phyloP scores from a whole-genome alignment of 129 eudicot species.

The Daucus carota region DNA sequence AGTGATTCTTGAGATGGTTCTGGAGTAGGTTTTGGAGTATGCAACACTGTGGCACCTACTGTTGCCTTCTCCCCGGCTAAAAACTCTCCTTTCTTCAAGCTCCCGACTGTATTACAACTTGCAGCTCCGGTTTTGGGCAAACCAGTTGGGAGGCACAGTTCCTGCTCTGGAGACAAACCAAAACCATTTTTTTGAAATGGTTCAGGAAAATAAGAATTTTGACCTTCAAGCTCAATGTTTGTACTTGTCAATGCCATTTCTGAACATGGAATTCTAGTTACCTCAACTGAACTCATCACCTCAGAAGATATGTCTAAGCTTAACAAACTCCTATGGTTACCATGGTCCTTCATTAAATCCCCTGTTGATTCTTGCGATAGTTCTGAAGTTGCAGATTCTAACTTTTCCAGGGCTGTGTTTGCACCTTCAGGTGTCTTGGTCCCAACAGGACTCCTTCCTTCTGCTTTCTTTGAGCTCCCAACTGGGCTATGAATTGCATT shows the following conservation, averaged over 20 bases:
- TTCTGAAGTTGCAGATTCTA: constrained; percentile 15
- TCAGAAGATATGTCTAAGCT: not conserved
- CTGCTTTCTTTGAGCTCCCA: constrained; percentile 29
- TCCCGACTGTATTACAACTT: constrained; percentile 4
- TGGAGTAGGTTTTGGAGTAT: constrained; percentile 19
- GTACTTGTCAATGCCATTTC: not conserved
- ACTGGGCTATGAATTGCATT: not conserved
- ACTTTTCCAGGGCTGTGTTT: constrained; percentile 21
- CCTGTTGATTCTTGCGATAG: constrained; percentile 18
- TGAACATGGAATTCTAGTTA: not conserved
- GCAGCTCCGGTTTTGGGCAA: constrained; percentile 6
- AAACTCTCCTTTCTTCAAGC: not conserved
- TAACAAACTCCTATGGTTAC: not conserved
- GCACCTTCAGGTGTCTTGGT: constrained; percentile 12
- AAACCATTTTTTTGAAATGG: not conserved
- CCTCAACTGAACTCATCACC: not conserved
- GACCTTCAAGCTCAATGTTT: not conserved
- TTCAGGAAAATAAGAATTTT: not conserved
- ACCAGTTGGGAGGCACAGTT: constrained; percentile 2
- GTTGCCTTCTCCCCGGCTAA: not conserved
- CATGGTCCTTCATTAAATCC: not conserved
- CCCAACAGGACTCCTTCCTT: constrained; percentile 23
- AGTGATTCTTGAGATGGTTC: constrained; percentile 21
- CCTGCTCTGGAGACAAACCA: not conserved
- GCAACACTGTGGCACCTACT: constrained; percentile 22